Base-by-base conservation (phyloP, 371 early-diverging fungal genomes). In the Apophysomyces trapeziformis region DNA sequence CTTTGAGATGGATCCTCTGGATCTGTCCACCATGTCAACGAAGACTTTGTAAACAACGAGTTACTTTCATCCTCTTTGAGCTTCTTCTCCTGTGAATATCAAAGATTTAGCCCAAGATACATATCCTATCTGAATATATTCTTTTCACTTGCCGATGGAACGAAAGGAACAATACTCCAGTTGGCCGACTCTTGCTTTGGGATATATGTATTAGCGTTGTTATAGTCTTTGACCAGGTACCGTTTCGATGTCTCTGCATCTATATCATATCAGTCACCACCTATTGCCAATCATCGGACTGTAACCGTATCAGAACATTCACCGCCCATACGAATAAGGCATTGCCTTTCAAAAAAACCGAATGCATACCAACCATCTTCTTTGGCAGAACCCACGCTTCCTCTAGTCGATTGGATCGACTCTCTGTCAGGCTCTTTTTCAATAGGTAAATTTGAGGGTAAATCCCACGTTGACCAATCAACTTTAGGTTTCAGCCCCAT, bases 1-100 rank as follows among this genome's bases (percentile, higher is more conserved):
- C 78, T 67, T 2, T 76, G 71, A 6, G 68, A 63, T 5, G 77
- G 79, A 72, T 77, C 57, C 9, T 72, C 71, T 8, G 83, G 83
- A 38, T 83, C 80, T 14, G 39, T 67, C 83, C 83, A 83, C 79
- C 79, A 77, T 16, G 80, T 80, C 11, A 83, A 44, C 6, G 68
- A 68, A 50, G 54, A 41, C 54, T 56, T 50, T 56, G 43, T 26
- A 43, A 56, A 63, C 39, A 63, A 39, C 35, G 57, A 21, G 11
- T 26, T 57, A 11, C 56, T 57, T 7, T 7, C 38, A 41, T 63
- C 46, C 11, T 39, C 41, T 13, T 18, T n/a, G 11, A 36, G 50
- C 43, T 35, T 57, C 38, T 38, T 16, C 21, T 50, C 54, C 54
- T 50, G 54, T 50, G 5, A 21, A 18, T 16, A 50, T 18, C 16